A percentile compares a stretch with the other conserved stretches of the same genome.
phyloP scores from a whole-genome alignment of 2,329 filamentous ascomycete species.

The Pyrenochaeta sp. region DNA sequence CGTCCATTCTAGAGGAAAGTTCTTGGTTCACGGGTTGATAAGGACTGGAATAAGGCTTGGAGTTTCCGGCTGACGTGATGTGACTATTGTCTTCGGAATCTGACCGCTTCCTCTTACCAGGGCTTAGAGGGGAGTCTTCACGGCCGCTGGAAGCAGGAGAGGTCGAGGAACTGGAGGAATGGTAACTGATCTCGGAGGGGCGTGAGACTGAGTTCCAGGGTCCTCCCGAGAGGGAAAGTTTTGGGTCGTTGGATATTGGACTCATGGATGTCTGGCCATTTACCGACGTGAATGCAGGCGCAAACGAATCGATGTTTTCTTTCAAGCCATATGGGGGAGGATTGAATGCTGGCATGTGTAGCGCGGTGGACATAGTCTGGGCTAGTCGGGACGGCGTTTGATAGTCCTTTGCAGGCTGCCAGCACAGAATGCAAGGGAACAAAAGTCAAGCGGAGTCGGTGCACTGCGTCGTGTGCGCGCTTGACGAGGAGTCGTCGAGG shows the following conservation, averaged over 20 bases:
- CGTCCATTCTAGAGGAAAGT: conserved; percentile 32
- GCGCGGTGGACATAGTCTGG: conserved; percentile 45
- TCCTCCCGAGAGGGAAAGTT: conserved; percentile 22
- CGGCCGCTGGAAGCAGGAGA: conserved; percentile 28
- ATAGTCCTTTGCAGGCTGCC: background rate
- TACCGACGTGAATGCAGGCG: conserved; percentile 46
- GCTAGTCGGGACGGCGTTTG: too few relatives aligned
- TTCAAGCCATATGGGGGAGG: conserved; percentile 39
- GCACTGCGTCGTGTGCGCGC: conserved; percentile 3
- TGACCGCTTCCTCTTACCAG: conserved; percentile 72
- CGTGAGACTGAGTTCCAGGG: conserved; percentile 27
- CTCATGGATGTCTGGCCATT: conserved; percentile 42
- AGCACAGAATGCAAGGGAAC: too few relatives aligned
- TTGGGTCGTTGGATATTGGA: conserved; percentile 29
- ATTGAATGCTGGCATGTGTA: conserved; percentile 40
- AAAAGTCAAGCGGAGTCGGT: too few relatives aligned
- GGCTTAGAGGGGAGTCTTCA: conserved; percentile 33
- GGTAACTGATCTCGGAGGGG: conserved; percentile 27
- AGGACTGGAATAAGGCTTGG: conserved; percentile 45
- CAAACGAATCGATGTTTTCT: conserved; percentile 33
- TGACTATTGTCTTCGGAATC: conserved; percentile 57
- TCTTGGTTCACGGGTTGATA: conserved; percentile 50
- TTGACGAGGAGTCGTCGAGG: background rate
- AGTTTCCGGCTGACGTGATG: conserved; percentile 45
- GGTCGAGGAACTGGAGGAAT: conserved; percentile 23